Evolutionary conservation across 306 rosid genomes (phyloP).

Genomic region (Echinosophora koreensis): DNA sequence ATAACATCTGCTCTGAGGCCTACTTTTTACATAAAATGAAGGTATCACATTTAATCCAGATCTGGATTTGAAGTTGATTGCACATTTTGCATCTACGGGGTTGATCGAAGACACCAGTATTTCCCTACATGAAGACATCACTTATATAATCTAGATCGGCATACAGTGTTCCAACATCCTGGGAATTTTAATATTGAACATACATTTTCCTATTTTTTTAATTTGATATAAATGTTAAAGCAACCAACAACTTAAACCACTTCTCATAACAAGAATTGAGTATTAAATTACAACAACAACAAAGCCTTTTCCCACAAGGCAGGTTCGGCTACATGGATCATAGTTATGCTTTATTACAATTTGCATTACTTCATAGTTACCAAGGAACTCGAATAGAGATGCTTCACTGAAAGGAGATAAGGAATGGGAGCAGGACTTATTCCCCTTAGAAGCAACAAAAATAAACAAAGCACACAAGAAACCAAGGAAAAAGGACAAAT

Average conservation of each 20-base stretch:
- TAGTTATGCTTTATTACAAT: not conserved
- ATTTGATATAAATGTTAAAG: not conserved
- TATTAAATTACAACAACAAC: not conserved
- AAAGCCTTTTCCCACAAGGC: no score
- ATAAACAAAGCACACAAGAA: not conserved
- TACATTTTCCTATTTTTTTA: not conserved
- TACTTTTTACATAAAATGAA: not conserved
- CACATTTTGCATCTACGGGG: not conserved
- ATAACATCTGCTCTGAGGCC: not conserved
- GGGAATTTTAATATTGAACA: not conserved
- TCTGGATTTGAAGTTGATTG: not conserved
- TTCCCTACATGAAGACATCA: not conserved
- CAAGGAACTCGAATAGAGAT: not conserved
- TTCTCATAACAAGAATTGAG: not conserved
- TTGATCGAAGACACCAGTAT: not conserved
- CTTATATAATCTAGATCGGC: not conserved
- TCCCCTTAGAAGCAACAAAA: not conserved
- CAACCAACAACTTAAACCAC: slow-evolving; percentile 7
- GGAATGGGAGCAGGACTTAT: not conserved
- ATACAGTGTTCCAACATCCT: not conserved
- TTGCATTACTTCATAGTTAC: not conserved
- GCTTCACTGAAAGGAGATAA: not conserved
- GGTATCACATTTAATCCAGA: not conserved
- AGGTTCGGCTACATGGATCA: no score
- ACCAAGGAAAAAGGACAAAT: not conserved